A percentile compares a stretch with the other conserved stretches of the same genome.
phyloP scores from a whole-genome alignment of 2,329 filamentous ascomycete genomes.

The Colletotrichum eremochloae region DNA sequence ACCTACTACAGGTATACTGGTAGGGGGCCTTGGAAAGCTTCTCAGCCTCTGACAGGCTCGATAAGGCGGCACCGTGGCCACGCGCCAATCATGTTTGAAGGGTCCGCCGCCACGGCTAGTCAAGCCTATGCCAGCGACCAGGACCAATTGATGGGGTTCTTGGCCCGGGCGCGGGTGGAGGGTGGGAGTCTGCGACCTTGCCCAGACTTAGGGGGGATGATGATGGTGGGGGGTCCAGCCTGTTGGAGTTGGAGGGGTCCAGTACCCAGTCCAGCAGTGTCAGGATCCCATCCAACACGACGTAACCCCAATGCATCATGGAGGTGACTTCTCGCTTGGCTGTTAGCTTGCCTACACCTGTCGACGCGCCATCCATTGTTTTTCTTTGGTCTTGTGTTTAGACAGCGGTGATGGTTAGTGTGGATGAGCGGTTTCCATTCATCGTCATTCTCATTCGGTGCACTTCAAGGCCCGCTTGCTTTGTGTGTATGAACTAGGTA shows the following conservation, averaged over 20 bases:
- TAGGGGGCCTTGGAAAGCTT: not conserved
- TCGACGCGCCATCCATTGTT: not conserved
- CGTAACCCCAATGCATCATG: constrained; percentile 33
- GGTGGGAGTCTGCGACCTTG: constrained; percentile 24
- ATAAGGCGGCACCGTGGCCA: constrained; percentile 32
- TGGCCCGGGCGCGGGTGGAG: constrained; percentile 22
- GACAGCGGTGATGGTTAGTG: not conserved
- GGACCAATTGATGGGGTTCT: constrained; percentile 36
- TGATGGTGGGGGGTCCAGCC: constrained; percentile 10
- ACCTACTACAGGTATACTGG: too few relatives aligned
- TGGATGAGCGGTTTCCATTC: too few relatives aligned
- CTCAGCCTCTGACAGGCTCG: constrained; percentile 23
- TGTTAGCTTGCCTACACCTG: too few relatives aligned
- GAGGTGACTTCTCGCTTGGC: constrained; percentile 22
- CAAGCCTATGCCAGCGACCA: constrained; percentile 36
- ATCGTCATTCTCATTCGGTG: constrained; percentile 12
- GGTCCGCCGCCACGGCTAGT: constrained; percentile 36
- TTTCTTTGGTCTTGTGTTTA: not conserved
- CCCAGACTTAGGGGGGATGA: constrained; percentile 5
- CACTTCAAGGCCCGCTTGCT: not conserved
- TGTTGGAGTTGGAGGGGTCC: constrained; percentile 25
- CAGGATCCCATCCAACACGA: constrained; percentile 37
- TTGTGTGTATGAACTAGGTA: not conserved
- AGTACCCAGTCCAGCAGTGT: constrained; percentile 14
- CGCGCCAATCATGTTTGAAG: constrained; percentile 37